Evolutionary conservation across 495 filamentous ascomycete genomes (phyloP), one percentile per base, ranked within the genome.

Genomic region (Xylaria intraflava): DNA sequence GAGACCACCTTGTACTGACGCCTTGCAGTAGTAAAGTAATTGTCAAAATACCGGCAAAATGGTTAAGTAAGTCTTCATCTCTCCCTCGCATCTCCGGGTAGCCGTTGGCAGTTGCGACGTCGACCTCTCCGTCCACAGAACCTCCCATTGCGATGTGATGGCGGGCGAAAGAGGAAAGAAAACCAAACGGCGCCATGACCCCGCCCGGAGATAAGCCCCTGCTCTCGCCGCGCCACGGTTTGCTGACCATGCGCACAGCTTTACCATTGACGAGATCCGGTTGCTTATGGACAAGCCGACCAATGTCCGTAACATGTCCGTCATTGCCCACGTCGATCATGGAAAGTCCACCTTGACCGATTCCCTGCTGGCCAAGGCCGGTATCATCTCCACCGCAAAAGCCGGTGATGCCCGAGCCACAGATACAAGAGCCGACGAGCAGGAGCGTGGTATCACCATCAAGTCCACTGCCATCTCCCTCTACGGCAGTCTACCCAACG

Each of bases 281-380:
- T 69, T 62, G 59, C 83, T 98, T 78, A 98, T 98, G 93, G 91
- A 96, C 88, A 87, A 88, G 73, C 83, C 87, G 77, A 87, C 85
- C 69, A 98, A 98, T 81, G 93, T 97, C 83, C 89, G 93, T 75
- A 75, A 76, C 70, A 99, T 97, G 94, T 96, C 93, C 78, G 93
- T 99, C 74, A 99, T 99, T 88, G 93, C 93, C 73, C 93, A 99
- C 79, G 90, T 98, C 82, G 93, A 98, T 81, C 93, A 98, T 83
- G 93, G 93, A 80, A 98, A 98, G 78, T 98, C 93, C 65, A 98
- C 93, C 68, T 82, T 98, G 64, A 95, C 90, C 83, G 93, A 99
- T 75, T 96, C 93, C 62, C 90, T 99, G 65, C 86, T 99, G 69
- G 89, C 95, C 75, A 94, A 92, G 74, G 94, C 94, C 68, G 93